These are phyloP conservation scores for Plasmodium knowlesi DNA, from an alignment of 169 alveolate genomes.

Conservation along the genomic window DNA sequence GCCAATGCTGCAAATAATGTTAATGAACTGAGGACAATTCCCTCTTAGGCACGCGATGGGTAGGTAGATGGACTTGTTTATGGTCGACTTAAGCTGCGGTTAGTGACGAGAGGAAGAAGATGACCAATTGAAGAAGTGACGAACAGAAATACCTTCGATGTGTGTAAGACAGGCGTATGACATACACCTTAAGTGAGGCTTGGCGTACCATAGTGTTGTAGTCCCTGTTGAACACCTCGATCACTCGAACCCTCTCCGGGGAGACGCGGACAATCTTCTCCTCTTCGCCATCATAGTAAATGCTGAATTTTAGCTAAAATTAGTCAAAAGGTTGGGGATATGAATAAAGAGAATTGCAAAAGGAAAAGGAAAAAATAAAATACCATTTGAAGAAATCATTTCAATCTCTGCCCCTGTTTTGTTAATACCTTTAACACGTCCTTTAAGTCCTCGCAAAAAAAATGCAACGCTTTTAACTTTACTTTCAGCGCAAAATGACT, in stretches of 20 bases:
- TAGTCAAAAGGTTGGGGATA: not conserved
- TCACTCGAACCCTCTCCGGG: conserved; percentile 25
- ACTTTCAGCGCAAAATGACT: conserved; percentile 43
- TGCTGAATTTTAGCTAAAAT: conserved; percentile 17
- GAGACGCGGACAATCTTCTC: not conserved
- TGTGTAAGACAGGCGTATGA: not conserved
- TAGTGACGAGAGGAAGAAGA: not conserved
- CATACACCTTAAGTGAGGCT: not conserved
- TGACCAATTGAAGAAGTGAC: not conserved
- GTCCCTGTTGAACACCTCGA: conserved; percentile 16
- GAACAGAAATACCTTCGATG: not conserved
- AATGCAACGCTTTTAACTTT: conserved; percentile 43
- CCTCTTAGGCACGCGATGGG: conserved; percentile 45
- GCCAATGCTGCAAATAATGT: conserved; percentile 12
- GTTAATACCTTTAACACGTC: conserved; percentile 12
- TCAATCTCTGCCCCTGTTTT: not conserved
- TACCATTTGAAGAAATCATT: not conserved
- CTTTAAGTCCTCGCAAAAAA: conserved; percentile 1
- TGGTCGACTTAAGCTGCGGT: conserved; percentile 13
- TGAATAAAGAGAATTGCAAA: not conserved
- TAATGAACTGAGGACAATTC: conserved; percentile 44
- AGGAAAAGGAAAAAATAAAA: not conserved
- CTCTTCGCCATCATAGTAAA: conserved; percentile 52
- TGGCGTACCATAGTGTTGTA: conserved; percentile 10
- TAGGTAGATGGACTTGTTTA: conserved; percentile 37